phyloP scores from a whole-genome alignment of 305 asterid genomes.

The Euphrasia arctica region DNA sequence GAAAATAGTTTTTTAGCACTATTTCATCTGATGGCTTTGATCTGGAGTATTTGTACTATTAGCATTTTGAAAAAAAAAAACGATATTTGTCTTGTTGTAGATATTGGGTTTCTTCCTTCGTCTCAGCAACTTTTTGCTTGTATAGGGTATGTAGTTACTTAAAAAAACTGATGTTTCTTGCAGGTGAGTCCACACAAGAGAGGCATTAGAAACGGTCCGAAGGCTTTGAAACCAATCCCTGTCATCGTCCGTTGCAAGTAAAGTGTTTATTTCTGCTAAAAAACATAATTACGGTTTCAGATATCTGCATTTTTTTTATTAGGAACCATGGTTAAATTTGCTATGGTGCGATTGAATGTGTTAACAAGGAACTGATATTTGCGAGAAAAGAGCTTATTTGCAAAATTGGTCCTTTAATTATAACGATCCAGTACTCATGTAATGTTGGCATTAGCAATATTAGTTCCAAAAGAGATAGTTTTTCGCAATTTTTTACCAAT shows the following conservation, averaged over 20 bases:
- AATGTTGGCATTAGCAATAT: no score
- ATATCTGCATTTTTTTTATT: background rate
- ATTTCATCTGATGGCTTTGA: no score
- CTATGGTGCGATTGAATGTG: background rate
- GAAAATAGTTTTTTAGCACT: no score
- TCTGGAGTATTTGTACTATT: no score
- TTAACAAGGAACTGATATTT: background rate
- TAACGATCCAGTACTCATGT: no score
- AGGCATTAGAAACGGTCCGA: slow-evolving; percentile 89
- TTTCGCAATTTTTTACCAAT: no score
- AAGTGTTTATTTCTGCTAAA: slow-evolving; percentile 14
- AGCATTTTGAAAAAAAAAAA: no score
- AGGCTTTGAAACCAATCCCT: slow-evolving; percentile 89
- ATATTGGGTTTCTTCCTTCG: background rate
- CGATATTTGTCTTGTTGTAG: background rate
- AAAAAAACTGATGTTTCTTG: slow-evolving; percentile 25
- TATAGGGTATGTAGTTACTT: slow-evolving; percentile 3
- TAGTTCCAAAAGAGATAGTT: no score
- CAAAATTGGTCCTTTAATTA: background rate
- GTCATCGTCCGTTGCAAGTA: slow-evolving; percentile 87
- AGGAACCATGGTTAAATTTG: background rate
- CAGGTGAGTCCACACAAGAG: slow-evolving; percentile 76
- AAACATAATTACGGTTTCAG: background rate
- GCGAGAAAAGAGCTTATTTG: background rate
- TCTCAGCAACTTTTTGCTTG: background rate